Conservation (phyloP, 805 yeast species). For the Maudiozyma serrabonitensis region DNA sequence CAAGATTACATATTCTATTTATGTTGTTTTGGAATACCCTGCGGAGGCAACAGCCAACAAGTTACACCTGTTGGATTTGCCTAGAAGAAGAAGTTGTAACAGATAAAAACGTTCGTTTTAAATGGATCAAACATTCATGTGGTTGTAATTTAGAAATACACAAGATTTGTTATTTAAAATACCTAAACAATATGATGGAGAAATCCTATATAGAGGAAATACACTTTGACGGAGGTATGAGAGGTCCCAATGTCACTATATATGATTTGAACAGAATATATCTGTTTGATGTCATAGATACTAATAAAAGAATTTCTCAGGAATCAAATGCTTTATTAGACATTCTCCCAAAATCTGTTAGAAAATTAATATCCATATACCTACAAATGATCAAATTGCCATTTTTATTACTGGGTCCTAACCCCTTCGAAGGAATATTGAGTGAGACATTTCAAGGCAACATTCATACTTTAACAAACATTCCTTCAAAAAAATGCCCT, state of each 20-base stretch:
- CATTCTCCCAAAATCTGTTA: not conserved
- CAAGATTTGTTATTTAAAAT: constrained; percentile 19
- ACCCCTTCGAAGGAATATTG: not conserved
- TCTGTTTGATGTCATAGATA: not conserved
- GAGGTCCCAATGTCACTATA: not conserved
- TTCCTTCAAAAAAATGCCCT: constrained; percentile 6
- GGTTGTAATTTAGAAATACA: constrained; percentile 26
- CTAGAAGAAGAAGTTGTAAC: constrained; percentile 15
- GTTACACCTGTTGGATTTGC: constrained; percentile 25
- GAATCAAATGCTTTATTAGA: not conserved
- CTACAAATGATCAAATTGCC: not conserved
- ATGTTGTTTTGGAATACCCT: constrained; percentile 2
- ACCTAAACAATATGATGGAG: constrained; percentile 11
- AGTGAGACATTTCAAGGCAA: not conserved
- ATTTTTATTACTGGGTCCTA: not conserved
- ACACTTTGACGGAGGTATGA: too few relatives aligned
- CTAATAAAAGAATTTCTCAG: not conserved
- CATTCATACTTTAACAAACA: not conserved
- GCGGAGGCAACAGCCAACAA: not conserved
- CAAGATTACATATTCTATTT: too few relatives aligned
- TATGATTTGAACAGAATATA: not conserved
- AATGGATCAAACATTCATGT: constrained; percentile 23
- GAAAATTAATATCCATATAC: not conserved
- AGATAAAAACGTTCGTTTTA: constrained; percentile 4
- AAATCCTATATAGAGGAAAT: not conserved